Evolutionary conservation across 1,139 yeast genomes (phyloP), one percentile per base, ranked within the genome.

Genomic region (Magnusiomyces paraingens): DNA sequence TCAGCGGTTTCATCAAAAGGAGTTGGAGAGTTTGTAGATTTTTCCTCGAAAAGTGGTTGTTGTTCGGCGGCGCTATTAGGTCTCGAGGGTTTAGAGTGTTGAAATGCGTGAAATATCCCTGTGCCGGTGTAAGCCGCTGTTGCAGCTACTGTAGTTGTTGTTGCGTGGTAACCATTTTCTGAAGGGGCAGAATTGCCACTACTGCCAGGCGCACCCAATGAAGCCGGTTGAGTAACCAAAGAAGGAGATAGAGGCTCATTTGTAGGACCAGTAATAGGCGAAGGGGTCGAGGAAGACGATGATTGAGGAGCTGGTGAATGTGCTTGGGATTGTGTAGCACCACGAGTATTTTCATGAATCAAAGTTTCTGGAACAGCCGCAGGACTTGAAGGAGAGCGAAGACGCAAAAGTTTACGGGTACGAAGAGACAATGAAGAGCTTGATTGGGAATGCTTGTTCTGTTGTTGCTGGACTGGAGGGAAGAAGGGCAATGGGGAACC

Each of bases 381-480:
- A 22, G 68, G 67, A 40, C 65, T 62, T 3, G 76, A 72, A 0
- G 77, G 76, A 2, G 77, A 73, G 21, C 77, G 66, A 50, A 73
- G 62, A 42, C 76, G 61, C 49, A 73, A 62, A 8, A 72, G 52
- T 51, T 66, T 59, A 47, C 55, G 48, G 51, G 58, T 52, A 15
- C 52, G 47, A 4, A 53, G 32, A 10, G 56, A 49, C 14, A 54
- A 45, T 2, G 58, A 52, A 12, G 51, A 38, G 2, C 43, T 20
- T 3, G 44, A n/a, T 36, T 36, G 40, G 12, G 40, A 14, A n/a
- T 29, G 38, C 4, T 18, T 44, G 38, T 38, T 47, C 29, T 8
- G 15, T 44, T 11, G 40, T 15, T 39, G 49, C n/a, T 15, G 44
- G 35, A 15, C 35, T 15, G 38, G 32, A 14, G 18, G 22, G 20